Base-by-base conservation (phyloP, 2,329 filamentous ascomycete genomes). In the Fusarium sp. region DNA sequence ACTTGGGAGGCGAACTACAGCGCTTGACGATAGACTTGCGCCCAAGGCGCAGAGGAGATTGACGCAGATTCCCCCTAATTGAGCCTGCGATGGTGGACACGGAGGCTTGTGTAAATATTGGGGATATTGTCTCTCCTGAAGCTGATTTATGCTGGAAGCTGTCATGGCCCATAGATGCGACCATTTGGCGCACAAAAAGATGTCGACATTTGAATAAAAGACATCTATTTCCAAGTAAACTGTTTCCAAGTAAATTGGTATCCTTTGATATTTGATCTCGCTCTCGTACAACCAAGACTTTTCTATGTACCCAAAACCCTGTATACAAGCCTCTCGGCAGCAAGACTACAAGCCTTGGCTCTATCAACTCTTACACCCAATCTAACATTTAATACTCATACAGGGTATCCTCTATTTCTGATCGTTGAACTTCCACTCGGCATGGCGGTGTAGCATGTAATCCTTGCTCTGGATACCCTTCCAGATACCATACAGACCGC, bases 401-500 rank as follows among this genome's bases (percentile, higher is more conserved):
- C 50, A 57, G 72, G 67, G 67, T 72, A 74, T 73, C 51, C 38
- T 64, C 54, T 71, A 72, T 49, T 74, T 68, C 56, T 72, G 51
- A 10, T 68, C 78, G 62, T 81, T 83, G 79, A 83, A 85, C 78
- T 84, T 86, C 86, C 86, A 88, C 73, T 80, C 77, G 0, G 85
- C 84, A 36, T 79, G 75, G 13, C 86, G 80, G 70, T 88, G 85
- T 59, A 87, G 77, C 75, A 82, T 75, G 64, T 87, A 87, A 61
- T 88, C 86, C 69, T 81, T 81, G 73, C 87, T 89, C 74, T 81
- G 77, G 57, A 90, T 88, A 34, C 85, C 83, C 78, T 86, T 86
- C 74, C 80, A 84, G 56, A 90, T 85, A 2, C 89, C 89, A 60
- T 86, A 87, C 2, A 90, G 73, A 0, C 87, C 88, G 1, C 85